Evolutionary conservation across 2,329 filamentous ascomycete genomes (phyloP).

Genomic region (Venturia carpophila): DNA sequence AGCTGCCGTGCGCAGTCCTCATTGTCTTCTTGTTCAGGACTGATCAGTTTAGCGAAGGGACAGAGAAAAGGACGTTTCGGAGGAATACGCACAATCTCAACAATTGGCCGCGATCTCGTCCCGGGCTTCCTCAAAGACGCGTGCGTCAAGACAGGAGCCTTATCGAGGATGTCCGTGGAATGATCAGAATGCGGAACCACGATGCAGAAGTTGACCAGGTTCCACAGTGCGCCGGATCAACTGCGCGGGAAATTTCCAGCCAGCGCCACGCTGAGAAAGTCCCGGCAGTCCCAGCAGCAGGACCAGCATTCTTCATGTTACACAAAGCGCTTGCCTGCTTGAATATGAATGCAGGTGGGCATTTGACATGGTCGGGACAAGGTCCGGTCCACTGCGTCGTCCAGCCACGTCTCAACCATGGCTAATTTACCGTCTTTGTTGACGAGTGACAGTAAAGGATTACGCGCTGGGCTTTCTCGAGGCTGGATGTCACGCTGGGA

Average conservation of each 20-base stretch:
- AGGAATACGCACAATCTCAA: background rate
- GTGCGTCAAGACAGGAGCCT: background rate
- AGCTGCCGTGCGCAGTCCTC: background rate
- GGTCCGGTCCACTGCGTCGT: background rate
- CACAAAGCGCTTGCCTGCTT: background rate
- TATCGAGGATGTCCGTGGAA: background rate
- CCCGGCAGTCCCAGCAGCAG: background rate
- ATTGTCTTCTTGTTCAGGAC: background rate
- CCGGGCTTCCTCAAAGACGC: background rate
- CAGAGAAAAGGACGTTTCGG: background rate
- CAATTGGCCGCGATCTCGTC: background rate
- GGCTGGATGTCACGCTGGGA: background rate
- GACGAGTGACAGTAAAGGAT: background rate
- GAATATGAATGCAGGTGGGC: background rate
- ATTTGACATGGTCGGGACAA: background rate
- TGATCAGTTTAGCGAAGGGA: background rate
- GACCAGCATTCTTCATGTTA: background rate
- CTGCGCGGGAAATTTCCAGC: background rate
- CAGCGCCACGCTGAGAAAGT: background rate
- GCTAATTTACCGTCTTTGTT: slow-evolving; percentile 1
- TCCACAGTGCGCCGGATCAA: background rate
- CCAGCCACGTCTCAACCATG: background rate
- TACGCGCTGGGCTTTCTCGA: background rate
- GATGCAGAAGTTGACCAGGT: background rate
- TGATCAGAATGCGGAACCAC: background rate